phyloP scores from a whole-genome alignment of 805 yeast genomes.

The Lipomyces anomalus region DNA sequence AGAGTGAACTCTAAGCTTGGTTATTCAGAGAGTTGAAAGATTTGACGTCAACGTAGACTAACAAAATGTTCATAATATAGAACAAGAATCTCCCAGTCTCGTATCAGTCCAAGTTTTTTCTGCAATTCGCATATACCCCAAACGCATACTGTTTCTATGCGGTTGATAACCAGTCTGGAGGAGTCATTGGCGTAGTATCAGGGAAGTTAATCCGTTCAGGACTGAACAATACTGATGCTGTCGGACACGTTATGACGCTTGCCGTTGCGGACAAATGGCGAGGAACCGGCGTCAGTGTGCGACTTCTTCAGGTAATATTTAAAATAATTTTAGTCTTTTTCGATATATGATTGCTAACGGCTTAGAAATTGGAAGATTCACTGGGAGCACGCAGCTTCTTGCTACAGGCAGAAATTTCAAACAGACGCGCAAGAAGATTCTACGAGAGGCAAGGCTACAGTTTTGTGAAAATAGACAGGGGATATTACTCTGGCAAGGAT shows the following conservation, averaged over 20 bases:
- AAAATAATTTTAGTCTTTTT: not conserved
- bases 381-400: slow-evolving; percentile 2
- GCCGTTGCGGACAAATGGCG: slow-evolving; percentile 14
- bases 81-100: slow-evolving; percentile 6
- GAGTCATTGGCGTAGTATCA: slow-evolving; percentile 12
- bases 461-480: slow-evolving; percentile 5
- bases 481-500: slow-evolving; percentile 11
- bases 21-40: no score
- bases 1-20: no score
- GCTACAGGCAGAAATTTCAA: slow-evolving; percentile 11
- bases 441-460: slow-evolving; percentile 11
- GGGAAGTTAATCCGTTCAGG: slow-evolving; percentile 7
- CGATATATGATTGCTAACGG: no score
- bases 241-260: slow-evolving; percentile 19
- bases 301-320: slow-evolving; percentile 6
- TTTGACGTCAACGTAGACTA: not conserved
- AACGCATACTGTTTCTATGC: slow-evolving; percentile 3
- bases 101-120: slow-evolving; percentile 13
- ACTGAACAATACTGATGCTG: not conserved
- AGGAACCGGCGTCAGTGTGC: slow-evolving; percentile 14
- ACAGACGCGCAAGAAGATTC: slow-evolving; percentile 10
- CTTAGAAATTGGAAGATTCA: not conserved
- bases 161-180: slow-evolving; percentile 1
- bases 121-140: slow-evolving; percentile 12
- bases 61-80: not conserved